Percentiles rank a stretch among this genome's conserved stretches.
Evolutionary conservation across 2,329 filamentous ascomycete genomes (phyloP).

Genomic region (Lasiodiplodia sp.): DNA sequence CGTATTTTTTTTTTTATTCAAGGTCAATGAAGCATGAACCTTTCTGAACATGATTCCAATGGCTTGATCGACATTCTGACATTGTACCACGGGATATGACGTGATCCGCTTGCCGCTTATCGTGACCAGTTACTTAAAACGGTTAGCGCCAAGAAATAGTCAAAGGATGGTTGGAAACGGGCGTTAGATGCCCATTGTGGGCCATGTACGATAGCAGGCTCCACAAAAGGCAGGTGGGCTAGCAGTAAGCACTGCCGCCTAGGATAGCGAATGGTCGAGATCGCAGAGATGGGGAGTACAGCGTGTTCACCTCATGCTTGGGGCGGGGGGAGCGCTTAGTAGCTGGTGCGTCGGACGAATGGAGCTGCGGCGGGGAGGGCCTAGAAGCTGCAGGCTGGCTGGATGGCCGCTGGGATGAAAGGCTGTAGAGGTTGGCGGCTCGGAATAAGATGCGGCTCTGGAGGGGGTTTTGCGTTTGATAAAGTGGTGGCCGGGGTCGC

Average conservation of each 20-base stretch:
- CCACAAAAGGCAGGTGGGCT: background rate
- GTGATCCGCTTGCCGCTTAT: background rate
- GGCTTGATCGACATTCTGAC: too few species aligned
- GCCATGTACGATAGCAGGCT: background rate
- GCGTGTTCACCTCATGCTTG: slow-evolving; percentile 7
- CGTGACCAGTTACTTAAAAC: slow-evolving; percentile 1
- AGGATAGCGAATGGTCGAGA: background rate
- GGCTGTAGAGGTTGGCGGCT: background rate
- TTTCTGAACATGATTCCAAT: background rate
- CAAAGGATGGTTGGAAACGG: background rate
- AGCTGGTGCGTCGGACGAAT: background rate
- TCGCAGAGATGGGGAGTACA: background rate
- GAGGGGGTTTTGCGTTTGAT: background rate
- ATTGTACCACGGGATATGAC: too few species aligned
- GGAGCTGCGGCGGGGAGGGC: background rate
- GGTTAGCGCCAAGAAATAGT: slow-evolving; percentile 1
- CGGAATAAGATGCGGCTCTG: slow-evolving; percentile 11
- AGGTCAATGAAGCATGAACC: slow-evolving; percentile 2
- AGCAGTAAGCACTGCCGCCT: background rate
- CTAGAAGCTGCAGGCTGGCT: background rate
- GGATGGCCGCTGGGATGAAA: background rate
- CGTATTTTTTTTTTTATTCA: background rate
- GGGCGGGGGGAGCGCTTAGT: background rate
- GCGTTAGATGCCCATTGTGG: background rate
- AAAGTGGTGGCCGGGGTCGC: background rate